Conservation (phyloP, 2,329 filamentous ascomycete species). For the Lomentospora prolificans region DNA sequence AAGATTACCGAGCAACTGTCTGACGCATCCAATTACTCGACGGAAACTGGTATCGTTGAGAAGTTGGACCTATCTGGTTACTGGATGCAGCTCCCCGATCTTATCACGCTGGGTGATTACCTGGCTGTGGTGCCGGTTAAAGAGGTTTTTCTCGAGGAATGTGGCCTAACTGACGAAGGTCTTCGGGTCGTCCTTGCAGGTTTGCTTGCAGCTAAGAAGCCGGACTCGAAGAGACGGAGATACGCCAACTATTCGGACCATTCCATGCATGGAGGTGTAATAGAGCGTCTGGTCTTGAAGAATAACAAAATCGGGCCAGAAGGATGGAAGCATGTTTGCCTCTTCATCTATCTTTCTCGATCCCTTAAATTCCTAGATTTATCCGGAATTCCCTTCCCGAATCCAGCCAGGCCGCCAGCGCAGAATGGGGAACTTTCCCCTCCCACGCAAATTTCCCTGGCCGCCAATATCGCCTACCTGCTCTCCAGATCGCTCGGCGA, state of each 20-base stretch:
- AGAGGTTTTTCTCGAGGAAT: slow-evolving; percentile 78
- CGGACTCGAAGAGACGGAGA: slow-evolving; percentile 14
- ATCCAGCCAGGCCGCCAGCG: neutral
- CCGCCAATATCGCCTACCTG: slow-evolving; percentile 40
- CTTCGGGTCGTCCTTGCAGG: slow-evolving; percentile 79
- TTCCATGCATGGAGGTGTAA: slow-evolving; percentile 50
- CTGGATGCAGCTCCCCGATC: slow-evolving; percentile 70
- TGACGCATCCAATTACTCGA: slow-evolving; percentile 54
- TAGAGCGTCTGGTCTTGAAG: slow-evolving; percentile 81
- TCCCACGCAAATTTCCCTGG: slow-evolving; percentile 15
- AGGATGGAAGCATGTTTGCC: slow-evolving; percentile 82
- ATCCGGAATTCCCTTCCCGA: slow-evolving; percentile 72
- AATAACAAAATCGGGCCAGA: slow-evolving; percentile 83
- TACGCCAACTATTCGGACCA: slow-evolving; percentile 15
- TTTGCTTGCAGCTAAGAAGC: slow-evolving; percentile 65
- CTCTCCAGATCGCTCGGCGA: slow-evolving; percentile 68
- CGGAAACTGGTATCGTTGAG: slow-evolving; percentile 64
- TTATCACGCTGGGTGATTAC: slow-evolving; percentile 85
- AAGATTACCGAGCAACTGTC: slow-evolving; percentile 83
- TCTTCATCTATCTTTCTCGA: slow-evolving; percentile 84
- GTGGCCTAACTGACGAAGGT: slow-evolving; percentile 77
- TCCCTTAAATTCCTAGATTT: slow-evolving; percentile 80
- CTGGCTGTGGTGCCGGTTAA: slow-evolving; percentile 86
- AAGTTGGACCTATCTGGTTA: slow-evolving; percentile 80
- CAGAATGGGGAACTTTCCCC: slow-evolving; percentile 8